Conservation (phyloP, 805 yeast species). For the Yamadazyma endophytica region DNA sequence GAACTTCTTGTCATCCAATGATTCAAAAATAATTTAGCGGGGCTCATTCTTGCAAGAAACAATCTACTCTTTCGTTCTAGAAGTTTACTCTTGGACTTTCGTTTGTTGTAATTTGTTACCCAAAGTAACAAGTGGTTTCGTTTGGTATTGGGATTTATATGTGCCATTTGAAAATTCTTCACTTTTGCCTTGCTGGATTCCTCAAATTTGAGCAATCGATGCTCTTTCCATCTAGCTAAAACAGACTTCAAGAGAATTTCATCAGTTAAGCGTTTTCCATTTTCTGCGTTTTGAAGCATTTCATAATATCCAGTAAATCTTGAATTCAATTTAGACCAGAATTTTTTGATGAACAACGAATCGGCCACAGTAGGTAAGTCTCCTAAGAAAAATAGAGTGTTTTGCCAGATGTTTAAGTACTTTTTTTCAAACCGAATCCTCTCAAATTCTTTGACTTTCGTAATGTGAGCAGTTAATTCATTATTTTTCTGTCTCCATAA, state of each 20-base stretch:
- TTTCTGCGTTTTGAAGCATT: background rate
- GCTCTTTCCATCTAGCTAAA: slow-evolving; percentile 20
- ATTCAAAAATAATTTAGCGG: too few relatives aligned
- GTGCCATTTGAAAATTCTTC: slow-evolving; percentile 12
- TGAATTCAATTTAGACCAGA: slow-evolving; percentile 1
- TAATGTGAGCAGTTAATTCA: too few relatives aligned
- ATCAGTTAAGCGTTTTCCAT: too few relatives aligned
- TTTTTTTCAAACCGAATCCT: too few relatives aligned
- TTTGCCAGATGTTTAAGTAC: slow-evolving; percentile 3
- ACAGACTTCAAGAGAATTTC: slow-evolving; percentile 4
- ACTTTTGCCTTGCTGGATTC: slow-evolving; percentile 13
- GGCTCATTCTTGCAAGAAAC: too few relatives aligned
- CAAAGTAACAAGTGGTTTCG: slow-evolving; percentile 14
- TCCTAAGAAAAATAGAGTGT: slow-evolving; percentile 1
- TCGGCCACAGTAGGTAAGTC: slow-evolving; percentile 10
- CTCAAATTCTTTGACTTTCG: too few relatives aligned
- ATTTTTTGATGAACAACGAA: slow-evolving; percentile 5
- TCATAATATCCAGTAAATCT: slow-evolving; percentile 1
- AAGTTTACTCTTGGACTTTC: slow-evolving; percentile 4
- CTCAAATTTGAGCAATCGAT: slow-evolving; percentile 19
- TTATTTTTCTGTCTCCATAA: too few relatives aligned
- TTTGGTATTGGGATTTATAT: slow-evolving; percentile 11
- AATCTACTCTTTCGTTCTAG: background rate
- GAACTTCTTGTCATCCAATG: too few relatives aligned
- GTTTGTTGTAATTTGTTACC: slow-evolving; percentile 17